These are phyloP conservation scores for Serendipita sp. DNA, from an alignment of 1,284 basidiomycete species.

Conservation along the genomic window DNA sequence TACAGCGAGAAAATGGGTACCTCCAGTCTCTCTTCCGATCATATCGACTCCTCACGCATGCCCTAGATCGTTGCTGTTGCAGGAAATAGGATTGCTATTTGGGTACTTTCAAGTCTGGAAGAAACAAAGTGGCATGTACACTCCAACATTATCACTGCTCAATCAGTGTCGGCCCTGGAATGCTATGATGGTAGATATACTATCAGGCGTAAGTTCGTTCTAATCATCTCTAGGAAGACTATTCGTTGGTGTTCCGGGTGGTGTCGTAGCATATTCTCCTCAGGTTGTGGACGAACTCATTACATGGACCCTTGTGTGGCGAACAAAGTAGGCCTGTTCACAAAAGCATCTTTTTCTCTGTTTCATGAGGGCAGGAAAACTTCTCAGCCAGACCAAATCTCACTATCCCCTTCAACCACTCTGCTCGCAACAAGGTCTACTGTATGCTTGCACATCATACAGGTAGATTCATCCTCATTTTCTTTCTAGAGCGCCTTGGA, in stretches of 20 bases:
- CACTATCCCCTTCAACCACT: slow-evolving; percentile 60
- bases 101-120: slow-evolving; percentile 51
- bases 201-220: slow-evolving; percentile 10
- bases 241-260: slow-evolving; percentile 42
- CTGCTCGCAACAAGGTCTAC: slow-evolving; percentile 51
- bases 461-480: slow-evolving; percentile 10
- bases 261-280: slow-evolving; percentile 55
- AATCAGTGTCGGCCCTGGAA: slow-evolving; percentile 44
- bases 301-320: slow-evolving; percentile 68
- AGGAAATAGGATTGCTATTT: slow-evolving; percentile 49
- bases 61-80: slow-evolving; percentile 56
- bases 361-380: slow-evolving; percentile 23
- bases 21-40: slow-evolving; percentile 18
- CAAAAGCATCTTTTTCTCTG: slow-evolving; percentile 10
- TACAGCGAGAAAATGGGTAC: slow-evolving; percentile 59
- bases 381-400: slow-evolving; percentile 34
- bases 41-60: slow-evolving; percentile 3
- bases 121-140: slow-evolving; percentile 59
- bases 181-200: slow-evolving; percentile 46
- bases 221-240: slow-evolving; percentile 41
- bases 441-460: slow-evolving; percentile 23
- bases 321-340: slow-evolving; percentile 32
- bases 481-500: slow-evolving; percentile 36
- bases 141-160: slow-evolving; percentile 52
- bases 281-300: slow-evolving; percentile 65